phyloP scores from a whole-genome alignment of 768 basidiomycete genomes.

The Tulasnella sp. region DNA sequence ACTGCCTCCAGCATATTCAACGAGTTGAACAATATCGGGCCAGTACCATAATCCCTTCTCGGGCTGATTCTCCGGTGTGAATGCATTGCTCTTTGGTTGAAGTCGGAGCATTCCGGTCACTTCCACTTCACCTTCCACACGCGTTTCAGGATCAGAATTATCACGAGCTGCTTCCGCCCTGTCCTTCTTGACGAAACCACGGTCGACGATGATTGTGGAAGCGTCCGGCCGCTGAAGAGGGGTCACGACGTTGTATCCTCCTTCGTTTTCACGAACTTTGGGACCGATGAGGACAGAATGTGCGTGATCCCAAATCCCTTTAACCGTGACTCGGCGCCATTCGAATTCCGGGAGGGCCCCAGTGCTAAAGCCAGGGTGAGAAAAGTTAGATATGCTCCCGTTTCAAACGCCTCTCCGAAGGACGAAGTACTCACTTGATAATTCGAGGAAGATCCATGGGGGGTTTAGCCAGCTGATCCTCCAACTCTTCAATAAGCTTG shows the following conservation, averaged over 20 bases:
- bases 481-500: constrained; percentile 83
- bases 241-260: constrained; percentile 81
- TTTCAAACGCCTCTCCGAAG: constrained; percentile 16
- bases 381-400: constrained; percentile 13
- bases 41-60: constrained; percentile 84
- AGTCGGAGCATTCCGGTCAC: constrained; percentile 82
- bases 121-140: constrained; percentile 49
- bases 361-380: constrained; percentile 38
- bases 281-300: constrained; percentile 78
- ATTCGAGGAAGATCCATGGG: constrained; percentile 71
- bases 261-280: constrained; percentile 77
- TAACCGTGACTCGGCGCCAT: constrained; percentile 74
- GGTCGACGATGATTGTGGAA: constrained; percentile 81
- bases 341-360: constrained; percentile 79
- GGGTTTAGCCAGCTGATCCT: constrained; percentile 74
- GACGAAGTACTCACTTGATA: constrained; percentile 73
- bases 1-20: constrained; percentile 65
- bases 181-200: constrained; percentile 74
- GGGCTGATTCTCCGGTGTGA: constrained; percentile 84
- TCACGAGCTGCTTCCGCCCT: constrained; percentile 26
- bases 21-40: constrained; percentile 77
- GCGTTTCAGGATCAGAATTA: constrained; percentile 24
- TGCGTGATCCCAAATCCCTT: constrained; percentile 70
- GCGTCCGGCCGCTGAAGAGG: constrained; percentile 71
- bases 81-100: constrained; percentile 56